These are phyloP conservation scores for Elongisporangium anandrum DNA, from an alignment of 352 stramenopile species.

Conservation along the genomic window DNA sequence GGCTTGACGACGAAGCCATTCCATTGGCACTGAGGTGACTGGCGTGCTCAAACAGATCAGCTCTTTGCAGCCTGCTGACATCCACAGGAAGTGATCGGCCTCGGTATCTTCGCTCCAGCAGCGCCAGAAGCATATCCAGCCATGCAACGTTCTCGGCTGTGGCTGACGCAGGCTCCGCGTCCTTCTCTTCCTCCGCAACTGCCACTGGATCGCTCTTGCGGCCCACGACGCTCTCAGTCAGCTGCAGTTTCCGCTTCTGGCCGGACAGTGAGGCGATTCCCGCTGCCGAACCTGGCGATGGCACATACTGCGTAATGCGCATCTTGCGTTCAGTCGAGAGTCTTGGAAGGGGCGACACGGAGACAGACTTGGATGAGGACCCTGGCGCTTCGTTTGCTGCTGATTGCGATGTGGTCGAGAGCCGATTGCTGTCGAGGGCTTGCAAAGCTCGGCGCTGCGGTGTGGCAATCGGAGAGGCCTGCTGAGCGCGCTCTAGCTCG, in stretches of 20 bases:
- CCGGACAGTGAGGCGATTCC: background rate
- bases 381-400: background rate
- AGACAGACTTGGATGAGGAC: background rate
- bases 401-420: background rate
- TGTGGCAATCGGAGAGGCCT: background rate
- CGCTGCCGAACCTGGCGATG: background rate
- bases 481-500: background rate
- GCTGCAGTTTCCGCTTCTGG: background rate
- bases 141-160: slow-evolving; percentile 61
- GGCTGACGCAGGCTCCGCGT: background rate
- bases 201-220: background rate
- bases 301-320: background rate
- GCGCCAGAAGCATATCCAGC: slow-evolving; percentile 79
- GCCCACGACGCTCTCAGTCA: background rate
- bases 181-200: background rate
- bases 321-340: background rate
- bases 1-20: background rate
- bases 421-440: background rate
- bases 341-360: background rate
- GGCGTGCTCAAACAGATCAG: slow-evolving; percentile 27
- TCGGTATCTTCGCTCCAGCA: slow-evolving; percentile 65
- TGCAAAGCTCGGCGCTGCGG: background rate
- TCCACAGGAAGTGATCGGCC: slow-evolving; percentile 27
- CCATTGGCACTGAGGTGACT: slow-evolving; percentile 3
- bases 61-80: slow-evolving; percentile 35